Percentiles rank a stretch among this genome's conserved stretches.
Conservation (phyloP, 257 asterid species). For the Capsicum rhomboideum region DNA sequence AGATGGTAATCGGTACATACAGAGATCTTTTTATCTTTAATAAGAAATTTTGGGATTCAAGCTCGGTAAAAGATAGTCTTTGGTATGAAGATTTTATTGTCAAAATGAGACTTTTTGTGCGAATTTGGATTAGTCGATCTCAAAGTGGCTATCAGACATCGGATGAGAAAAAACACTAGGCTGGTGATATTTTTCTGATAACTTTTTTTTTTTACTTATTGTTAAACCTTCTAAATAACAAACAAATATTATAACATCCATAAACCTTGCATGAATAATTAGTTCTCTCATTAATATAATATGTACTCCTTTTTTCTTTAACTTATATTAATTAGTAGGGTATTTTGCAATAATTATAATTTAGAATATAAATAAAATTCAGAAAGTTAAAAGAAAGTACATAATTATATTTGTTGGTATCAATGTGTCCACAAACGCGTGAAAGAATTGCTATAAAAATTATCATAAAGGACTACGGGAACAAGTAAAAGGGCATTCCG, state of each 20-base stretch:
- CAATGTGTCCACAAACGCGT: not conserved
- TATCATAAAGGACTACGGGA: not conserved
- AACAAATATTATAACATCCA: not conserved
- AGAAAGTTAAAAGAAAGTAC: not conserved
- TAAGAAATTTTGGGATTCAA: accelerated
- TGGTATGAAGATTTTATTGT: not conserved
- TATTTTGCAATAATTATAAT: not conserved
- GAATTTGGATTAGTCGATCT: not conserved
- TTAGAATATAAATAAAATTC: not conserved
- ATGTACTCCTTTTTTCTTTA: not conserved
- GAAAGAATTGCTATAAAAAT: not conserved
- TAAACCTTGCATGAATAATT: not conserved
- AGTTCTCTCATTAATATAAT: not conserved
- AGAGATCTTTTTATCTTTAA: not conserved
- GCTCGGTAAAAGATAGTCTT: not conserved
- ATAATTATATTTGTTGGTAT: not conserved
- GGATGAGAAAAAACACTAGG: not conserved
- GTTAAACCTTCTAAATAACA: not conserved
- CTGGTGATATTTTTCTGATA: not conserved
- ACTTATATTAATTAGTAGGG: not conserved
- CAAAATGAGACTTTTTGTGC: not conserved
- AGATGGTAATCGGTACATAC: too few relatives aligned
- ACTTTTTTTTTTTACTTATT: not conserved
- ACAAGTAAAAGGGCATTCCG: too few relatives aligned
- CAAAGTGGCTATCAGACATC: not conserved